Percentiles rank a stretch among this genome's conserved stretches.
phyloP scores from a whole-genome alignment of 331 rosid species.

The Erythrophleum ivorense region DNA sequence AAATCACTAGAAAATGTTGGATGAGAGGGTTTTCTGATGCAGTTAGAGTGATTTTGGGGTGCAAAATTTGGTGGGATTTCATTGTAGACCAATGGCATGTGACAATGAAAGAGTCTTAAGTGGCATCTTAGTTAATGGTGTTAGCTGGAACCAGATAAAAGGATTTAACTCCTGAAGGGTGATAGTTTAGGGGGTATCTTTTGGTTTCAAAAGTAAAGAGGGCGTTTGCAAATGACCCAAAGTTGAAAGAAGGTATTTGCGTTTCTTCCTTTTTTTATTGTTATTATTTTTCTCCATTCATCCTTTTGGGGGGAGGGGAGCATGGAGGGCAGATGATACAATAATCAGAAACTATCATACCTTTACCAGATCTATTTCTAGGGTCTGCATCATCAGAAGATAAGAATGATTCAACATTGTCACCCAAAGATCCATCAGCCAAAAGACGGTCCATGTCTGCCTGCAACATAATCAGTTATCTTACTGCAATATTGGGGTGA shows the following conservation, averaged over 20 bases:
- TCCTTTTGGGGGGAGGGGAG: neutral
- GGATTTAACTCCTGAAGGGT: no score
- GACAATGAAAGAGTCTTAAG: neutral
- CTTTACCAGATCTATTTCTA: constrained; percentile 58
- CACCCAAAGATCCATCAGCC: constrained; percentile 66
- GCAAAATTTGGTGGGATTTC: neutral
- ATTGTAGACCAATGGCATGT: neutral
- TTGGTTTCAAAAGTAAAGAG: neutral
- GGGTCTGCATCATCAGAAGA: constrained; percentile 34
- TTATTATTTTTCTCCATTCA: neutral
- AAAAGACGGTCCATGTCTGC: constrained; percentile 54
- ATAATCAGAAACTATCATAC: constrained; percentile 44
- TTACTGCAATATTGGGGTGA: constrained; percentile 28
- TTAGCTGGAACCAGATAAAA: neutral
- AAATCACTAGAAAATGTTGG: neutral
- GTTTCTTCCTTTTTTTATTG: neutral
- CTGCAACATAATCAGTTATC: constrained; percentile 51
- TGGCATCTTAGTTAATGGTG: neutral
- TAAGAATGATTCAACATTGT: constrained; percentile 41
- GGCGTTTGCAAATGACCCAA: neutral
- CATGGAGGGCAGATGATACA: constrained; percentile 18
- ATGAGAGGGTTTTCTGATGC: neutral
- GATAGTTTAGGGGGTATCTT: neutral
- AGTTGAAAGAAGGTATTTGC: neutral
- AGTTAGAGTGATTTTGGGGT: neutral